A percentile compares a stretch with the other conserved stretches of the same genome.
phyloP scores from a whole-genome alignment of 805 yeast species.

The Saccharomyces cerevisiae region DNA sequence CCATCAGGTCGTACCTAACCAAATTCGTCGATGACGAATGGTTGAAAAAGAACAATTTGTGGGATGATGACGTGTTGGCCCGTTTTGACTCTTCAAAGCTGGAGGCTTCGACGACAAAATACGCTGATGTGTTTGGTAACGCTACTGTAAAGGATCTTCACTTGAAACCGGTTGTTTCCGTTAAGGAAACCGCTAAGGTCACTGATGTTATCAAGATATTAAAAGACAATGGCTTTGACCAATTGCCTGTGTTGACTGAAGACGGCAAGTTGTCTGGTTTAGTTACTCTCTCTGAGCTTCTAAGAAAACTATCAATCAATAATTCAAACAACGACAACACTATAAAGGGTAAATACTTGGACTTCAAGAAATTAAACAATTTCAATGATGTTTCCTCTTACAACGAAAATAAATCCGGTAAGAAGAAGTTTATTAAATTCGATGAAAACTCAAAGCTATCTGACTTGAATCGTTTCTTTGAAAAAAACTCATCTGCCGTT shows the following conservation, averaged over 20 bases:
- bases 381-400: slow-evolving; percentile 50
- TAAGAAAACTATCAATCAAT: slow-evolving; percentile 58
- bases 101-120: slow-evolving; percentile 14
- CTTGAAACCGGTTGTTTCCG: slow-evolving; percentile 74
- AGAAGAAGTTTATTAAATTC: slow-evolving; percentile 59
- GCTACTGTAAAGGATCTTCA: slow-evolving; percentile 62
- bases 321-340: slow-evolving; percentile 48
- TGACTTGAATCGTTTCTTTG: slow-evolving; percentile 70
- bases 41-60: slow-evolving; percentile 73
- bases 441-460: slow-evolving; percentile 56
- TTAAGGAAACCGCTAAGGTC: slow-evolving; percentile 49
- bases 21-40: slow-evolving; percentile 88
- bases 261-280: slow-evolving; percentile 63
- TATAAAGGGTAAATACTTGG: slow-evolving; percentile 45
- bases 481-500: slow-evolving; percentile 75
- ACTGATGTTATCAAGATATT: slow-evolving; percentile 59
- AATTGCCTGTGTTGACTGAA: slow-evolving; percentile 60
- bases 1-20: slow-evolving; percentile 76
- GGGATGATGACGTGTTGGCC: slow-evolving; percentile 42
- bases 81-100: slow-evolving; percentile 27
- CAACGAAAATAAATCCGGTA: slow-evolving; percentile 52
- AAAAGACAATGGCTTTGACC: slow-evolving; percentile 74
- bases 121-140: slow-evolving; percentile 39
- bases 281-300: slow-evolving; percentile 64
- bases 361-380: slow-evolving; percentile 65